A percentile compares a stretch with the other conserved stretches of the same genome.
phyloP scores from a whole-genome alignment of 2,329 filamentous ascomycete species.

The Chrysosphaeria jannelii region DNA sequence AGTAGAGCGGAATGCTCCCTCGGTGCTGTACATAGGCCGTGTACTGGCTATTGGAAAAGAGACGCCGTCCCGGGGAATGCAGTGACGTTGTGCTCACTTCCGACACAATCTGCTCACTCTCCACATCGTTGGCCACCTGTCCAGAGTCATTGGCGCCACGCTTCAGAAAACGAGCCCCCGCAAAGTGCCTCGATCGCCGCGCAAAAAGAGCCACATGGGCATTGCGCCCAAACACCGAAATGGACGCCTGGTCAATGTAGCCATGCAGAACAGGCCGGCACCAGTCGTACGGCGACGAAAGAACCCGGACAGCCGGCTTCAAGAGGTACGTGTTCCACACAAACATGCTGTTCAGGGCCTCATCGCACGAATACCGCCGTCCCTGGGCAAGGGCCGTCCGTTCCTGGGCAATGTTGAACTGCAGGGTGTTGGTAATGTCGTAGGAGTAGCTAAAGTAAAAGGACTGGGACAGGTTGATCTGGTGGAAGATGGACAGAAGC shows the following conservation, averaged over 20 bases:
- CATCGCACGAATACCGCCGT: conserved; percentile 21
- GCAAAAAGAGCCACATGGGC: conserved; percentile 89
- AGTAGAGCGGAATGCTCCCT: conserved; percentile 86
- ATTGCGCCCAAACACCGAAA: conserved; percentile 62
- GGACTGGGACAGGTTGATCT: conserved; percentile 63
- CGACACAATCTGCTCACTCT: conserved; percentile 93
- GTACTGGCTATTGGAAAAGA: conserved; percentile 72
- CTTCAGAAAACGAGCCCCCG: conserved; percentile 80
- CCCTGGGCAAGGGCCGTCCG: conserved; percentile 39
- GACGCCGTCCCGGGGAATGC: conserved; percentile 57
- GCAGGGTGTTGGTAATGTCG: conserved; percentile 72
- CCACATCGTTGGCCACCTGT: conserved; percentile 93
- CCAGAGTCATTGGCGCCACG: conserved; percentile 81
- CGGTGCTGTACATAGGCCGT: conserved; percentile 93
- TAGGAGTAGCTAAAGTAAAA: conserved; percentile 99
- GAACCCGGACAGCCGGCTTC: conserved; percentile 33
- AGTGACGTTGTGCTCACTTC: conserved; percentile 88
- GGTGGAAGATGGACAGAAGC: conserved; percentile 67
- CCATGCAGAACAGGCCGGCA: conserved; percentile 87
- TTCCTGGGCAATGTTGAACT: conserved; percentile 71
- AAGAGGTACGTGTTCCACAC: conserved; percentile 89
- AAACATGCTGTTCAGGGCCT: conserved; percentile 79
- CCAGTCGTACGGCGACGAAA: conserved; percentile 79
- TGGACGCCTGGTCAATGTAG: conserved; percentile 70
- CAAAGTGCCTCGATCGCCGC: conserved; percentile 71